Conservation (phyloP, 768 basidiomycete species). For the Leccinum ochraceum region DNA sequence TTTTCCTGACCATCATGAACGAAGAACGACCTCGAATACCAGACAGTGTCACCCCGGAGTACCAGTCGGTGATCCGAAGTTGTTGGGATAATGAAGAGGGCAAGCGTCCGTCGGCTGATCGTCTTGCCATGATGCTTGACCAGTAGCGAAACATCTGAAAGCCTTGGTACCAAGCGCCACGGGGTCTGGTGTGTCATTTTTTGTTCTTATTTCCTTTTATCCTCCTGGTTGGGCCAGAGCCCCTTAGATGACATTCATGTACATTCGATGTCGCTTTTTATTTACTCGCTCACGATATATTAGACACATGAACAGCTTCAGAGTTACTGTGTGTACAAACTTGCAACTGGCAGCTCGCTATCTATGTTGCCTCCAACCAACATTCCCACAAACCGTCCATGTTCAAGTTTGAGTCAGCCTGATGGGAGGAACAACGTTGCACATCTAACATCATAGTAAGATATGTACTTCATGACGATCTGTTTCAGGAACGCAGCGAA, state of each 20-base stretch:
- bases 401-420: too few relatives aligned
- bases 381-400: too few relatives aligned
- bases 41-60: not conserved
- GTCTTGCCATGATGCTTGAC: slow-evolving; percentile 11
- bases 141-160: not conserved
- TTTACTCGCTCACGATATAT: too few relatives aligned
- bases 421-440: too few relatives aligned
- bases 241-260: not conserved
- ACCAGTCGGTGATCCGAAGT: slow-evolving; percentile 13
- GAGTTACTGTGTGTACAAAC: too few relatives aligned
- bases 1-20: not conserved
- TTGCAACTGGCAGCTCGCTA: too few relatives aligned
- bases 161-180: not conserved
- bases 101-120: slow-evolving; percentile 20
- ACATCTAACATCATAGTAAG: too few relatives aligned
- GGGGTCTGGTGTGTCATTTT: not conserved
- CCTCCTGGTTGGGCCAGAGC: not conserved
- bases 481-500: too few relatives aligned
- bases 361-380: too few relatives aligned
- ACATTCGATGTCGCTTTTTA: not conserved
- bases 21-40: slow-evolving; percentile 21
- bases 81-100: slow-evolving; percentile 22
- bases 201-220: not conserved
- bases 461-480: too few relatives aligned
- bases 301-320: too few relatives aligned